Conservation (phyloP, 23 red algal species). For the Gracilariopsis chorda region DNA sequence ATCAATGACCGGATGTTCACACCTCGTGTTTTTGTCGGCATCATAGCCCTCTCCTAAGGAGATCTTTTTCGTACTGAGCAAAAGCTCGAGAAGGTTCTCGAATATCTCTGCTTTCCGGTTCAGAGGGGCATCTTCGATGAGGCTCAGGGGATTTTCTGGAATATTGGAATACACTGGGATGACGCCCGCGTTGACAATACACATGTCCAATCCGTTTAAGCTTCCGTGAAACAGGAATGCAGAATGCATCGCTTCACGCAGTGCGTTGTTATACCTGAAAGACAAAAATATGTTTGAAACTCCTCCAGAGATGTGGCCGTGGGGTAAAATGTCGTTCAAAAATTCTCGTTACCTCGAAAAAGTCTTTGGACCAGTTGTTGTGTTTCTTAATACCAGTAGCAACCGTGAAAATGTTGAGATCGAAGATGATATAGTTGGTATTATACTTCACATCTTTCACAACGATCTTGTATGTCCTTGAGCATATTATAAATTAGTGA, state of each 20-base stretch:
- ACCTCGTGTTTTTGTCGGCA: slow-evolving; percentile 69
- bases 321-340: slow-evolving; percentile 40
- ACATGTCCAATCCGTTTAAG: slow-evolving; percentile 63
- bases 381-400: slow-evolving; percentile 81
- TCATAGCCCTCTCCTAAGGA: slow-evolving; percentile 10
- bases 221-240: slow-evolving; percentile 68
- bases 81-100: slow-evolving; percentile 48
- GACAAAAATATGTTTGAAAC: slow-evolving; percentile 76
- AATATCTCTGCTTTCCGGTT: slow-evolving; percentile 38
- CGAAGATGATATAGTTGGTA: slow-evolving; percentile 77
- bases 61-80: slow-evolving; percentile 69
- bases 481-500: slow-evolving; percentile 66
- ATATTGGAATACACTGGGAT: slow-evolving; percentile 72
- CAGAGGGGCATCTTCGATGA: slow-evolving; percentile 71
- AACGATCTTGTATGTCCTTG: slow-evolving; percentile 57
- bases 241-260: slow-evolving; percentile 76
- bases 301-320: slow-evolving; percentile 64
- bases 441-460: slow-evolving; percentile 49
- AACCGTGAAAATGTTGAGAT: slow-evolving; percentile 73
- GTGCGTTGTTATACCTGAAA: slow-evolving; percentile 61
- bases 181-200: slow-evolving; percentile 77
- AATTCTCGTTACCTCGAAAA: slow-evolving; percentile 49
- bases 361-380: slow-evolving; percentile 66
- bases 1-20: slow-evolving; percentile 36
- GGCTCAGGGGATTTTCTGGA: slow-evolving; percentile 20